Base-by-base conservation (phyloP, 2,329 filamentous ascomycete species). In the Colletotrichum truncatum region DNA sequence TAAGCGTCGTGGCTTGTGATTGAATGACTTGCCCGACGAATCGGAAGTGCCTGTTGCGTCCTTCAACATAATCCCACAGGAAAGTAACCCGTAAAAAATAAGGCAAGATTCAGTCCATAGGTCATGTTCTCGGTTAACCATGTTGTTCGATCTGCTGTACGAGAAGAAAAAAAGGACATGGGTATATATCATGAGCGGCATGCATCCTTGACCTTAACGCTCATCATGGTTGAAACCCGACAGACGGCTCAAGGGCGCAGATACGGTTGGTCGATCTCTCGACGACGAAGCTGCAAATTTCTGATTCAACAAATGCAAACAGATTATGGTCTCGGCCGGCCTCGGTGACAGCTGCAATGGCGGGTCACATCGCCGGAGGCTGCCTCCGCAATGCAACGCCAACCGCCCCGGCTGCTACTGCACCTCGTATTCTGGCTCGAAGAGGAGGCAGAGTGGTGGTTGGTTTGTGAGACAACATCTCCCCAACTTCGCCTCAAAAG, bases 341-440 rank as follows among this genome's bases (percentile, higher is more conserved):
- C 32, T 64, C 48, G 25, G 39, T 34, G 21, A 41, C 38, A 61
- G 56, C 21, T 26, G 16, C 49, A 45, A 49, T 28, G 48, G 46
- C 48, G 28, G 39, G 46, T 18, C 26, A 49, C 46, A 49, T 49
- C 34, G 48, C 43, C 43, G 41, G 56, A 60, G 34, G 38, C 23
- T 21, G 28, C 41, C 25, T 55, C 52, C 43, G 36, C 30, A 57
- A 62, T 65, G 57, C 57, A 65, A 62, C 41, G 18, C 57, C 57
- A 62, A 49, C 49, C 62, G 62, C 49, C 25, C 48, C 21, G 14
- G 23, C 26, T 43, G 14, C 56, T 62, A 45, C 34, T 51, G 34
- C 62, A 62, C 49, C 62, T 65, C 62, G 62, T 65, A 65, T 65
- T 65, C 9, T 32, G 34, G n/a, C 48, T 61, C 12, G 30, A 57